A percentile compares a stretch with the other conserved stretches of the same genome.
These are phyloP conservation scores for Malus hybrid DNA, from an alignment of 331 rosid species.

Conservation along the genomic window DNA sequence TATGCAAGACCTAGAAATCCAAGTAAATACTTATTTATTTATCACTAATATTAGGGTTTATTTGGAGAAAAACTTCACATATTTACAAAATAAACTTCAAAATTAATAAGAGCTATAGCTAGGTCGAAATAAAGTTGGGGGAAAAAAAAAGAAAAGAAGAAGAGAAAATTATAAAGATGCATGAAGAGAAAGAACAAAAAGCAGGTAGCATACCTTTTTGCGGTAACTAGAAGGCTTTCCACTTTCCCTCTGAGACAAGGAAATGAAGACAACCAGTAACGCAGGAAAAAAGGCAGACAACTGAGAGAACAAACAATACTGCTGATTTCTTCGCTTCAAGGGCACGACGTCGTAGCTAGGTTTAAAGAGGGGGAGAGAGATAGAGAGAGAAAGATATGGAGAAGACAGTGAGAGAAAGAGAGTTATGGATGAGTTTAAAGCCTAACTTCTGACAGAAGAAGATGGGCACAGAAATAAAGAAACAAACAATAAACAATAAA, in stretches of 20 bases:
- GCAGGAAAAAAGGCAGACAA: constrained; percentile 27
- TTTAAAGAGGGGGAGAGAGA: constrained; percentile 34
- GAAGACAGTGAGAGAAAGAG: constrained; percentile 14
- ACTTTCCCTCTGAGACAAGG: constrained; percentile 29
- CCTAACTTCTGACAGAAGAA: constrained; percentile 50
- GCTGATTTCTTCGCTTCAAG: constrained; percentile 67
- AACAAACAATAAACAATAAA: constrained; percentile 3
- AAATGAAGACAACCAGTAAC: constrained; percentile 40
- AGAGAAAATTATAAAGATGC: neutral
- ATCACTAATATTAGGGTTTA: neutral
- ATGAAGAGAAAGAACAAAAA: constrained; percentile 14
- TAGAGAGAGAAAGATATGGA: neutral
- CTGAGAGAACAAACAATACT: constrained; percentile 17
- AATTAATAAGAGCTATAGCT: no score
- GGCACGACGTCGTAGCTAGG: constrained; percentile 65
- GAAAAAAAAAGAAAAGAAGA: neutral
- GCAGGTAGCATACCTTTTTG: constrained; percentile 16
- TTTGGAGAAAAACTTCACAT: neutral
- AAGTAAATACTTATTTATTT: neutral
- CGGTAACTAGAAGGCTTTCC: neutral
- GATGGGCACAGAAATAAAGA: constrained; percentile 90
- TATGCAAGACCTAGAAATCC: neutral
- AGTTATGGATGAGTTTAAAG: constrained; percentile 55
- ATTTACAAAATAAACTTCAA: no score
- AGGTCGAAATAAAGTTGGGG: no score